These are phyloP conservation scores for Quercus ilex DNA, from an alignment of 306 rosid species.

Conservation along the genomic window DNA sequence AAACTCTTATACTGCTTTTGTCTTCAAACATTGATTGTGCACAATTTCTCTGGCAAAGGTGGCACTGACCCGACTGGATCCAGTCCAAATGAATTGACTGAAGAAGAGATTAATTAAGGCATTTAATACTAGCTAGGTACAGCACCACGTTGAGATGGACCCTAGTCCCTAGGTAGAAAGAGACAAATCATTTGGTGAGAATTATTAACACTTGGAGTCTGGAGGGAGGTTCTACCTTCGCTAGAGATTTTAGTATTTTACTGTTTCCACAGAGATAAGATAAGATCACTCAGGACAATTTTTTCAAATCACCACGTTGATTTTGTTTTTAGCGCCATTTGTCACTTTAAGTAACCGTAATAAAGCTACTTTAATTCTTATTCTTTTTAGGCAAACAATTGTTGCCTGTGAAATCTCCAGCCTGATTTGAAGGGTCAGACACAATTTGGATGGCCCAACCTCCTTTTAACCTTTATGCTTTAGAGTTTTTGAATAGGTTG, in stretches of 20 bases:
- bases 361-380: no score
- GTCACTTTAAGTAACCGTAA: no score
- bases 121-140: slow-evolving; percentile 24
- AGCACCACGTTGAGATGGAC: slow-evolving; percentile 41
- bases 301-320: not conserved
- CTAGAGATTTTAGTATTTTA: slow-evolving; percentile 15
- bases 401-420: not conserved
- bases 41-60: no score
- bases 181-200: slow-evolving; percentile 32
- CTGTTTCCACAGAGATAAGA: no score
- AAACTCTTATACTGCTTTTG: no score
- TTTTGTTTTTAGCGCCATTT: no score
- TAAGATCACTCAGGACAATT: not conserved
- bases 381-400: no score
- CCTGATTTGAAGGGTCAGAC: not conserved
- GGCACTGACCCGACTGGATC: not conserved
- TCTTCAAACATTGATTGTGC: no score
- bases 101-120: no score
- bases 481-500: not conserved
- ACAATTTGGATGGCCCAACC: not conserved
- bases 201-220: no score
- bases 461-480: not conserved
- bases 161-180: slow-evolving; percentile 43
- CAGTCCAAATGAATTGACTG: not conserved
- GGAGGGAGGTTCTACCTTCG: slow-evolving; percentile 25